These are phyloP conservation scores for Podila clonocystis DNA, from an alignment of 192 early-diverging fungal species.

Conservation along the genomic window DNA sequence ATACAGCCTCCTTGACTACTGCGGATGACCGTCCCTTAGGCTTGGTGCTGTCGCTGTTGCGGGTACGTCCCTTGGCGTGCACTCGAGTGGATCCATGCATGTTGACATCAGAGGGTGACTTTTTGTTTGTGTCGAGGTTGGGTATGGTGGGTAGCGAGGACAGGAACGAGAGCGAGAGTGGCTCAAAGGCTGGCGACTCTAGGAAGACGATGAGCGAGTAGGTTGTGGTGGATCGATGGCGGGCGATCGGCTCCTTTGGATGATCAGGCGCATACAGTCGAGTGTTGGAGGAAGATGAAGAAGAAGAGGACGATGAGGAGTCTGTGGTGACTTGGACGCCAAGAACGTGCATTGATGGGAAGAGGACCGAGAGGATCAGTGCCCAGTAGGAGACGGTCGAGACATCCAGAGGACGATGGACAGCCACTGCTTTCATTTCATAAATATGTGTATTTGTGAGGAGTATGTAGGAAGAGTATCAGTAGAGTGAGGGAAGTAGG, in stretches of 20 bases:
- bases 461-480: no score
- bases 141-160: neutral
- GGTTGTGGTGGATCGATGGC: constrained; percentile 2
- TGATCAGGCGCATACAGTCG: no score
- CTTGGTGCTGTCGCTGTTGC: neutral
- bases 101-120: neutral
- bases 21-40: neutral
- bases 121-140: neutral
- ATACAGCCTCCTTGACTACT: no score
- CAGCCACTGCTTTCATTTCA: neutral
- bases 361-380: constrained; percentile 36
- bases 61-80: neutral
- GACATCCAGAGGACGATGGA: constrained; percentile 15
- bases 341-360: constrained; percentile 39
- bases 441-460: neutral
- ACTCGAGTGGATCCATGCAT: neutral
- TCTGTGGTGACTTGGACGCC: constrained; percentile 13
- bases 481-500: neutral
- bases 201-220: constrained; percentile 27
- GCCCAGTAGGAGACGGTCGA: constrained; percentile 47
- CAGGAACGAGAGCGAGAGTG: constrained; percentile 16
- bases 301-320: neutral
- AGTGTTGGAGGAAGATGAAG: neutral
- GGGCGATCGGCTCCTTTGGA: neutral
- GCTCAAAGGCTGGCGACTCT: constrained; percentile 4